Base-by-base conservation (phyloP, 2,329 filamentous ascomycete species). In the Fusarium cyanostomum region DNA sequence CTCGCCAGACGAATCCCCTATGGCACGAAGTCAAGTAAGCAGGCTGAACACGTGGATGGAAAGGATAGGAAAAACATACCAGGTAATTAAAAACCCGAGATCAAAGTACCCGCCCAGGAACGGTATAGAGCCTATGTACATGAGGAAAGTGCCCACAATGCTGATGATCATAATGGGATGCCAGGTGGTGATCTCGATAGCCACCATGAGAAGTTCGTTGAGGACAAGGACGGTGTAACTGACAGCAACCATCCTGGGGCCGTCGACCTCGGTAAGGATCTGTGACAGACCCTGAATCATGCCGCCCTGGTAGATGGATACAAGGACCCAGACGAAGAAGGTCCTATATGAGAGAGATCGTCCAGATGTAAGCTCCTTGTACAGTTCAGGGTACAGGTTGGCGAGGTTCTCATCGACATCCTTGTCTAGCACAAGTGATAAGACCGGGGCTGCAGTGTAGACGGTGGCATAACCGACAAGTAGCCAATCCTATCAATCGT, bases 161-260 rank as follows among this genome's bases (percentile, higher is more conserved):
- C 85, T 89, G 48, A 92, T 80, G 52, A 96, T 89, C 94, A 98
- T 98, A 62, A 94, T 83, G 34, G 90, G 90, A 76, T 98, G 95
- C 95, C 95, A 99, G 0, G 95, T 99, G 4, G 92, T 97, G 69
- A 99, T 92, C 74, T 97, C 92, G 57, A 96, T 92, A 4, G 94
- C 94, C 3, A 98, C 95, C 96, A 99, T 99, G 69, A 96, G 86
- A 58, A 99, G 85, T 75, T 99, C 95, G 75, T 98, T 99, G 61
- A 98, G 81, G 6, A 99, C 88, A 3, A 99, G 86, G 1, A 93
- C 92, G 0, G 94, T 96, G 74, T 97, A 99, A 56, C 89, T 93
- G 41, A 99, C 92, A 21, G 91, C 88, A 52, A 98, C 92, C 89
- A 99, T 96, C 58, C 81, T 82, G 11, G 84, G 81, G 1, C 88